phyloP scores from a whole-genome alignment of 2,329 filamentous ascomycete genomes.

The Hypomyces perniciosus region DNA sequence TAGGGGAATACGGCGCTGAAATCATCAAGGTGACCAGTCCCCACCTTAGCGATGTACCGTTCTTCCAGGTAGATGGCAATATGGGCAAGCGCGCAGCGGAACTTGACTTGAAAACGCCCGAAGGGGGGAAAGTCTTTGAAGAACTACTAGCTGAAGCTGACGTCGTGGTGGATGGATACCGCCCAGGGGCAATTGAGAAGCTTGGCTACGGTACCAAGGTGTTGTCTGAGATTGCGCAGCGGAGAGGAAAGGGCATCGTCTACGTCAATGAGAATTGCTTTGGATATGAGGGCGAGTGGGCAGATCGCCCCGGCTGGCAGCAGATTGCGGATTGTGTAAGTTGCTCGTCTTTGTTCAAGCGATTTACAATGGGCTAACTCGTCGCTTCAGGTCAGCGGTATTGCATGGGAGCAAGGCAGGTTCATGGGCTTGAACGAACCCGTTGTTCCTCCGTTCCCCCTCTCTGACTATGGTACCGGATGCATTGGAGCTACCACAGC shows the following conservation, averaged over 20 bases:
- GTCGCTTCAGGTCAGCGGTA: slow-evolving; percentile 41
- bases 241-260: slow-evolving; percentile 56
- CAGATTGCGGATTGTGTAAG: slow-evolving; percentile 60
- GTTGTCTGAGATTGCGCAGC: slow-evolving; percentile 46
- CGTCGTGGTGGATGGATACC: slow-evolving; percentile 62
- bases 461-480: slow-evolving; percentile 64
- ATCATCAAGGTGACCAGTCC: slow-evolving; percentile 67
- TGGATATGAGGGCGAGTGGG: slow-evolving; percentile 55
- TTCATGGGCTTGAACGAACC: slow-evolving; percentile 58
- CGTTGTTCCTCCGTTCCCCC: slow-evolving; percentile 59
- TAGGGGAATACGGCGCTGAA: slow-evolving; percentile 70
- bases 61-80: slow-evolving; percentile 68
- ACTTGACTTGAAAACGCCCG: slow-evolving; percentile 52
- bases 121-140: slow-evolving; percentile 52
- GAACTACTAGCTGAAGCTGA: slow-evolving; percentile 55
- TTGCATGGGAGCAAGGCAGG: slow-evolving; percentile 56
- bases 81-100: slow-evolving; percentile 63
- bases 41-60: slow-evolving; percentile 62
- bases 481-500: slow-evolving; percentile 66
- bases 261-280: slow-evolving; percentile 70
- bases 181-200: slow-evolving; percentile 57
- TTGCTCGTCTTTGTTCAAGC: not conserved
- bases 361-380: not conserved
- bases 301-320: slow-evolving; percentile 61
- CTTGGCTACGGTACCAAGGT: slow-evolving; percentile 57